Percentiles rank a stretch among this genome's conserved stretches.
These are phyloP conservation scores for Reutealis trisperma DNA, from an alignment of 345 rosid genomes.

Conservation along the genomic window DNA sequence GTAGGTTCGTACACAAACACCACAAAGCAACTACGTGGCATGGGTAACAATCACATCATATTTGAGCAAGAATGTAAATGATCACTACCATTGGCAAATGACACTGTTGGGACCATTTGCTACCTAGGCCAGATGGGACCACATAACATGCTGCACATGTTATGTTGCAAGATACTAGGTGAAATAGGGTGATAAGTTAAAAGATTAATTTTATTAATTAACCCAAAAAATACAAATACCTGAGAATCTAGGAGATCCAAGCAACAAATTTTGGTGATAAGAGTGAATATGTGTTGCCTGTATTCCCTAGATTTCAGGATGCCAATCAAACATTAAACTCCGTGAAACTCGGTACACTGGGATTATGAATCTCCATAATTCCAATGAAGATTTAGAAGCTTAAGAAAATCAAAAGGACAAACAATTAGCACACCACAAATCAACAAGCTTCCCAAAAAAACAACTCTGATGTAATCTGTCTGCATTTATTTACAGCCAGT, in stretches of 20 bases:
- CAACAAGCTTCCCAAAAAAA: background rate
- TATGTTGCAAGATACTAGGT: background rate
- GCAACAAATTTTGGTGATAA: background rate
- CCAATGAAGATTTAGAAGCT: background rate
- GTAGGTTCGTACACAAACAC: background rate
- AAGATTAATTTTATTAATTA: background rate
- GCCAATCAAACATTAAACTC: background rate
- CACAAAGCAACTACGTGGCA: background rate
- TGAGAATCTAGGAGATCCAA: slow-evolving; percentile 3
- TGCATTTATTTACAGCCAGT: slow-evolving; percentile 19
- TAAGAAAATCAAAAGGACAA: slow-evolving; percentile 10
- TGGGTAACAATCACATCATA: background rate
- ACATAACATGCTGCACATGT: slow-evolving; percentile 20
- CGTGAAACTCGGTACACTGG: slow-evolving; percentile 7
- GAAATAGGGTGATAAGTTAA: background rate
- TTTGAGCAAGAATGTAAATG: background rate
- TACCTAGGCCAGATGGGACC: slow-evolving; percentile 2
- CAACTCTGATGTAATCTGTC: slow-evolving; percentile 3
- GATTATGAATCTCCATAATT: background rate
- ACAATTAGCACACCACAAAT: background rate
- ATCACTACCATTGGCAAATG: background rate
- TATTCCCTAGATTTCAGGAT: background rate
- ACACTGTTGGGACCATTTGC: slow-evolving; percentile 5
- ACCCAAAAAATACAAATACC: background rate
- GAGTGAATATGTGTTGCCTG: background rate